Evolutionary conservation across 2,329 filamentous ascomycete genomes (phyloP), one percentile per base, ranked within the genome.

Genomic region (Grosmannia serpens): DNA sequence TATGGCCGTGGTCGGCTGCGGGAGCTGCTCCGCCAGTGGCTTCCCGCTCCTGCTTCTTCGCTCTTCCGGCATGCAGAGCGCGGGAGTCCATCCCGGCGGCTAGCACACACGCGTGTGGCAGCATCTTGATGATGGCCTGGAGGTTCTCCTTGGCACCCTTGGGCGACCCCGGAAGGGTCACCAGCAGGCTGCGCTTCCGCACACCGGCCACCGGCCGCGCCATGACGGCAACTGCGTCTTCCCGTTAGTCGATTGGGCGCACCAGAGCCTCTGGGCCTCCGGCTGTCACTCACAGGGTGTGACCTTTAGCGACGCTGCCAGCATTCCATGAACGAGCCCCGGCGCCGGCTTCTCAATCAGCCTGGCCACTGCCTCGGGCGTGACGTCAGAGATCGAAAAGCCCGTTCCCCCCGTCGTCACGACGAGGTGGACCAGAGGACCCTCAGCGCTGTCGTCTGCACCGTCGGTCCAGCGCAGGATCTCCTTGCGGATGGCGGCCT

Each of bases 131-230:
- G 8, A 99, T 78, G 1, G 91, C 86, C 67, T 94, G 85, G 0
- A 99, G 80, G 67, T 97, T 99, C 74, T 99, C 94, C 67, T 85
- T 89, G 10, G 94, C 94, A 1, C 91, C 94, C 70, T 97, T 97
- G 0, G 94, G 94, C 0, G 92, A 97, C 1, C 94, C 94, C 0
- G 94, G 94, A 4, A 99, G 76, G 0, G 94, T 99, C 62, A 96
- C 74, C 27, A 99, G 87, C 56, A 99, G 72, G 1, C 89, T 86
- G 61, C 84, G 84, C 62, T 92, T 86, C 35, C 94, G 80, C 3
- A 95, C 85, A 3, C 94, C 94, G 26, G 94, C 94, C 15, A 95
- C 88, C 5, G 94, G 94, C 52, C 94, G 83, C 56, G 94, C 89
- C 94, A 99, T 99, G 76, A 96, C 86, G 51, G 94, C 94, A 73